phyloP scores from a whole-genome alignment of 2,329 filamentous ascomycete genomes.

The Aspergillus aculeatinus region DNA sequence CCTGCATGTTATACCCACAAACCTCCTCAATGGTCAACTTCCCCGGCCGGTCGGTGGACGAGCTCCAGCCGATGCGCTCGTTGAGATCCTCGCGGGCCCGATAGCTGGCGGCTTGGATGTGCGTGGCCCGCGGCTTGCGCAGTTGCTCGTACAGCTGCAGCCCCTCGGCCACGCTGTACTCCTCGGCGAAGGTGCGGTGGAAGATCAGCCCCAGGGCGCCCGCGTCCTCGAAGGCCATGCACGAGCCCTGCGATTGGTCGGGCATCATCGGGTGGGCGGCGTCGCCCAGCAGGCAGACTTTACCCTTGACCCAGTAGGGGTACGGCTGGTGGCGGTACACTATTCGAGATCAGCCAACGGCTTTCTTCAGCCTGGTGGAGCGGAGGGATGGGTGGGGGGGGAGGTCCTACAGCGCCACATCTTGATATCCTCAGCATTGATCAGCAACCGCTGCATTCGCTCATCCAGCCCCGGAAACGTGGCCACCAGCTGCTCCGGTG shows the following conservation, averaged over 20 bases:
- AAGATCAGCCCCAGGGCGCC: constrained; percentile 41
- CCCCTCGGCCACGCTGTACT: constrained; percentile 21
- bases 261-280: constrained; percentile 38
- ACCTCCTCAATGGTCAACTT: constrained; percentile 37
- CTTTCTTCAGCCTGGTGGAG: no score
- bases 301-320: constrained; percentile 30
- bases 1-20: constrained; percentile 32
- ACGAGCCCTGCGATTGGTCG: constrained; percentile 36
- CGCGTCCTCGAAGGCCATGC: constrained; percentile 45
- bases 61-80: constrained; percentile 34
- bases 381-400: background rate
- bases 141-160: constrained; percentile 29
- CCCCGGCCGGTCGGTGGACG: constrained; percentile 23
- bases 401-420: constrained; percentile 25
- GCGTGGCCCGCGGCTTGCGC: constrained; percentile 32
- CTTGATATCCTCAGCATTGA: constrained; percentile 27
- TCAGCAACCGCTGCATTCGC: constrained; percentile 22
- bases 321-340: constrained; percentile 30
- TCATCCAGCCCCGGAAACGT: constrained; percentile 25
- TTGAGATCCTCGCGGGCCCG: constrained; percentile 27
- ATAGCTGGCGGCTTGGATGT: constrained; percentile 31
- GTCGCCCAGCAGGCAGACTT: constrained; percentile 31
- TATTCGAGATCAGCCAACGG: background rate
- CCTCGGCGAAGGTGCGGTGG: constrained; percentile 21
- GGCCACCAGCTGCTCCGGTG: constrained; percentile 23